Evolutionary conservation across 805 yeast genomes (phyloP).

Genomic region (Candida methanosorbosa): DNA sequence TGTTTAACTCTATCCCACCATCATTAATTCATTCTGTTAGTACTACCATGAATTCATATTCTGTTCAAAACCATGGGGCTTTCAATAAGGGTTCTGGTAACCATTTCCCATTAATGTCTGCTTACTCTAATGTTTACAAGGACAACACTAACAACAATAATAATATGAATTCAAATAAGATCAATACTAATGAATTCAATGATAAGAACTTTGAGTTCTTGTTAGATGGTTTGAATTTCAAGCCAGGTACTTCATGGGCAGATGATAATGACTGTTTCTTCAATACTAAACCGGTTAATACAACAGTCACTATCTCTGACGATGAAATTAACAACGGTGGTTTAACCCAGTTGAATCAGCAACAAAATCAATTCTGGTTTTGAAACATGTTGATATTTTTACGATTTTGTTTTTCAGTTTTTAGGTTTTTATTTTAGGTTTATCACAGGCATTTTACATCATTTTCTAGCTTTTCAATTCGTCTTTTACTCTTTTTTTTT

Average conservation of each 20-base stretch:
- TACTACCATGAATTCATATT: background rate
- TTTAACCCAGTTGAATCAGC: no score
- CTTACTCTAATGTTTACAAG: no score
- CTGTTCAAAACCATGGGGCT: background rate
- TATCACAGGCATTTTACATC: no score
- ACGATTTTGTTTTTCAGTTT: no score
- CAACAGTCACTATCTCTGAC: background rate
- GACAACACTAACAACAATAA: background rate
- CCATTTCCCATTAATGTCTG: background rate
- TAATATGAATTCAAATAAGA: background rate
- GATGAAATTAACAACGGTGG: no score
- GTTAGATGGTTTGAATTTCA: background rate
- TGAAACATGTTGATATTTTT: no score
- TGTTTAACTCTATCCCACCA: slow-evolving; percentile 4
- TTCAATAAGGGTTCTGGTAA: background rate
- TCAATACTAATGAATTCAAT: background rate
- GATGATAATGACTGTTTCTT: background rate
- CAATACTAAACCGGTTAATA: background rate
- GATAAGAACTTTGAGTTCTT: background rate
- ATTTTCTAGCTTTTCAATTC: no score
- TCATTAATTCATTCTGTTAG: slow-evolving; percentile 4
- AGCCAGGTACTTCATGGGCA: background rate
- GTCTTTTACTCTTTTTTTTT: no score
- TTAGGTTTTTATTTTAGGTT: no score
- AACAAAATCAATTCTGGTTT: no score